Percentiles rank a stretch among this genome's conserved stretches.
These are phyloP conservation scores for Elsinoe perseae DNA, from an alignment of 2,329 filamentous ascomycete genomes.

Conservation along the genomic window DNA sequence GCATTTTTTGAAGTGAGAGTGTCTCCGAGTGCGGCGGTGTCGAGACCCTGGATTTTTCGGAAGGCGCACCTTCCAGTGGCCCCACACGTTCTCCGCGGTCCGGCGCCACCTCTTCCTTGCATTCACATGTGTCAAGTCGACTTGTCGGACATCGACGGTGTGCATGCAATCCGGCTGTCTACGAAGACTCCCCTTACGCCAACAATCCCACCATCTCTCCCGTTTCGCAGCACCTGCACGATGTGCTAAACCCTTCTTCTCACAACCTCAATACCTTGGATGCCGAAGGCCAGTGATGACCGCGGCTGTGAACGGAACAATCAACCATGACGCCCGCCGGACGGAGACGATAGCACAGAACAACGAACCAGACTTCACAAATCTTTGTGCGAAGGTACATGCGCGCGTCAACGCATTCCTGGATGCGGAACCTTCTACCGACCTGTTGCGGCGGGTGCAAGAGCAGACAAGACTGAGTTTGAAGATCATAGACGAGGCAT, in stretches of 20 bases:
- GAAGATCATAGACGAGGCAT: conserved; percentile 64
- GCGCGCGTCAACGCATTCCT: conserved; percentile 60
- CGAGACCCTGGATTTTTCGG: neutral
- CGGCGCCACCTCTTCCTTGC: conserved; percentile 2
- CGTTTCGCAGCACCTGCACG: neutral
- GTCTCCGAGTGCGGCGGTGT: neutral
- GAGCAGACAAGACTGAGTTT: conserved; percentile 65
- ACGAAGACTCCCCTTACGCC: neutral
- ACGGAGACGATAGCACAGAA: conserved; percentile 35
- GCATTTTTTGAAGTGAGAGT: neutral
- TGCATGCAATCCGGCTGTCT: neutral
- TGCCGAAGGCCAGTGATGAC: conserved; percentile 14
- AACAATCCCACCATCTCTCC: too few relatives aligned
- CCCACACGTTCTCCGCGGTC: conserved; percentile 10
- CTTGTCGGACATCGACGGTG: neutral
- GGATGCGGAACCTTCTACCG: conserved; percentile 47
- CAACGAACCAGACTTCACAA: conserved; percentile 40
- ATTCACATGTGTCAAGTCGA: neutral
- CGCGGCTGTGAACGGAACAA: conserved; percentile 2
- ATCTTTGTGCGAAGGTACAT: conserved; percentile 46
- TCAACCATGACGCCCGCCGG: conserved; percentile 18
- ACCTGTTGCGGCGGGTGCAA: conserved; percentile 59
- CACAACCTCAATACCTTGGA: neutral
- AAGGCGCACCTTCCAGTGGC: neutral
- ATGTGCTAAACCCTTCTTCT: neutral